phyloP scores from a whole-genome alignment of 495 filamentous ascomycete genomes.

The Acidiella bohemica region DNA sequence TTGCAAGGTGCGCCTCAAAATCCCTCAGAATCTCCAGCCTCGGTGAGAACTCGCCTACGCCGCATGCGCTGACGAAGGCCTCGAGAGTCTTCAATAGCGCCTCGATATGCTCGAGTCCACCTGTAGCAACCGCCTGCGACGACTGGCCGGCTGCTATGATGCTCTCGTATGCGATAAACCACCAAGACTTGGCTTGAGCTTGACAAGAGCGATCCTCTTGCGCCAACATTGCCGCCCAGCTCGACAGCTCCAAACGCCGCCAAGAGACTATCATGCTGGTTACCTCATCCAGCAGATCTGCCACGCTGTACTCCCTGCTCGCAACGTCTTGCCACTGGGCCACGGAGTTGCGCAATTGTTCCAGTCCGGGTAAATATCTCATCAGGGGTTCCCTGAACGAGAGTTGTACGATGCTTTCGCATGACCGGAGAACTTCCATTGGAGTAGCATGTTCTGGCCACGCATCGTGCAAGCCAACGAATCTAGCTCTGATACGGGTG shows the following conservation, averaged over 20 bases:
- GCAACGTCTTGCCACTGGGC: constrained; percentile 91
- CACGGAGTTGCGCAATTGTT: constrained; percentile 66
- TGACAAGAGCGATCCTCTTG: constrained; percentile 61
- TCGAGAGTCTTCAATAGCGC: constrained; percentile 58
- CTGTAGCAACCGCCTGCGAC: constrained; percentile 37
- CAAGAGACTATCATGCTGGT: constrained; percentile 67
- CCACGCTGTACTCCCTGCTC: constrained; percentile 60
- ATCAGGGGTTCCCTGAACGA: constrained; percentile 74
- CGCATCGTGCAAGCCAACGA: constrained; percentile 50
- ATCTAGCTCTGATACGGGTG: constrained; percentile 50
- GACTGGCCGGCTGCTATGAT: constrained; percentile 47
- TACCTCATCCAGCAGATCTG: constrained; percentile 54
- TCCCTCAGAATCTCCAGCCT: constrained; percentile 60
- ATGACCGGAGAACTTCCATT: constrained; percentile 58
- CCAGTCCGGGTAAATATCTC: constrained; percentile 65
- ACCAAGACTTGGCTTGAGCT: constrained; percentile 75
- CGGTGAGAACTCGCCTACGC: constrained; percentile 62
- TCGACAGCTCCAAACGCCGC: constrained; percentile 78
- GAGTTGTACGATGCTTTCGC: constrained; percentile 59
- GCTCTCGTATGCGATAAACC: constrained; percentile 88
- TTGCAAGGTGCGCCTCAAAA: constrained; percentile 49
- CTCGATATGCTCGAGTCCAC: constrained; percentile 48
- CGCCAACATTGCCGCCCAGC: constrained; percentile 84
- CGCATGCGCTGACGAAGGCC: constrained; percentile 58
- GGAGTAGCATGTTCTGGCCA: constrained; percentile 68